Evolutionary conservation across 208 protist species (phyloP), one percentile per base, ranked within the genome.

Genomic region (Leishmania lainsoni): DNA sequence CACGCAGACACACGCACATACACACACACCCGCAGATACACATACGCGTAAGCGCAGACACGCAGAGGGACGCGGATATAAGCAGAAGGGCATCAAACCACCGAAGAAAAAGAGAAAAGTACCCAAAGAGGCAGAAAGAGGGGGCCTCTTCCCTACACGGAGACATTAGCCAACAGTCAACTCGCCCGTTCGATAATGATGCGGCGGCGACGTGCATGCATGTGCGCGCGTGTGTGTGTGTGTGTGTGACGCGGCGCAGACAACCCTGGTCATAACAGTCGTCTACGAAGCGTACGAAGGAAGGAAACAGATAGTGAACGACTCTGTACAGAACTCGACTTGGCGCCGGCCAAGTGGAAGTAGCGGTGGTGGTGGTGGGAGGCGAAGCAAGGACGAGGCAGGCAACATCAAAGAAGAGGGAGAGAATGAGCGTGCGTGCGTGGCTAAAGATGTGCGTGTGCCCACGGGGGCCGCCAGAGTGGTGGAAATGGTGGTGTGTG

Each of bases 11-110:
- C 58, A 58, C 65, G 72, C 45, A 71, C 58, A 58, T 49, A 70
- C n/a, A 79, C 58, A 73, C 49, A 79, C 61, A 12, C 17, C 66
- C 63, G 32, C 63, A 74, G 29, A 74, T 49, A 80, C 52, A 80
- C 39, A 75, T 8, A 52, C 48, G 48, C n/a, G 39, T 32, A 70
- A 17, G n/a, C 68, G 9, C 68, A 73, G 9, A 51, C 22, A n/a
- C 26, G 22, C 14, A 74, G 8, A 74, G n/a, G 35, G 12, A 20
- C 14, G 54, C 26, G 35, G 17, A 51, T 9, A 10, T 8, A 26
- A 48, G 29, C 70, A 45, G 39, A 74, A 49, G 65, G 65, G 17
- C 4, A 49, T 29, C 29, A 70, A 0, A 22, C 29, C 14, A 70
- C 35, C 26, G 32, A 70, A 39, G 6, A 20, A 70, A 35, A 70